These are phyloP conservation scores for Phytophthora kernoviae DNA, from an alignment of 352 stramenopile species.

Conservation along the genomic window DNA sequence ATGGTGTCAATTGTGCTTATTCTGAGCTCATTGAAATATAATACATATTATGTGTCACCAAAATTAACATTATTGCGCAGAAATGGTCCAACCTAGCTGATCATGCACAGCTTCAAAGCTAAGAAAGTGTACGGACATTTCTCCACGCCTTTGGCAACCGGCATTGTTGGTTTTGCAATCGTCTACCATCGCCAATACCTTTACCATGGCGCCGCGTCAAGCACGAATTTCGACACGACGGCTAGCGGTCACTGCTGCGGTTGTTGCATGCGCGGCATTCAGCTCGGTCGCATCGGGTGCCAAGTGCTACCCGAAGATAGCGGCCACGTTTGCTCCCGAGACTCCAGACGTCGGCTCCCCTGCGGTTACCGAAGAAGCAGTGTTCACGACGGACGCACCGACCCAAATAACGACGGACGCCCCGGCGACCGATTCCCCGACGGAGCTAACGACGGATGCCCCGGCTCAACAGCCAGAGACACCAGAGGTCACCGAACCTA, in stretches of 20 bases:
- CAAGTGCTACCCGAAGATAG: slow-evolving; percentile 20
- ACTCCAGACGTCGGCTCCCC: slow-evolving; percentile 11
- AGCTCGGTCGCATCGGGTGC: slow-evolving; percentile 11
- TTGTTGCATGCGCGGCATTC: slow-evolving; percentile 12
- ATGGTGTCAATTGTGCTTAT: too few relatives aligned
- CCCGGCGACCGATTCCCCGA: slow-evolving; percentile 6
- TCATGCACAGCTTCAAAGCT: not conserved
- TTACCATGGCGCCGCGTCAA: slow-evolving; percentile 16
- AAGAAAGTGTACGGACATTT: not conserved
- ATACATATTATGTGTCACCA: not conserved
- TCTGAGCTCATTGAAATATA: too few relatives aligned
- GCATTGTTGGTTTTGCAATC: not conserved
- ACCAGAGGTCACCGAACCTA: slow-evolving; percentile 11
- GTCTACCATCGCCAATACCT: slow-evolving; percentile 10
- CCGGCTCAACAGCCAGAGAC: slow-evolving; percentile 9
- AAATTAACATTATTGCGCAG: not conserved
- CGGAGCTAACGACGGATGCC: too few relatives aligned
- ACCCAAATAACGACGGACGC: slow-evolving; percentile 19
- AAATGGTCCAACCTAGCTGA: not conserved
- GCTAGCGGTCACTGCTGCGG: slow-evolving; percentile 8
- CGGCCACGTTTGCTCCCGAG: not conserved
- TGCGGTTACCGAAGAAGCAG: slow-evolving; percentile 7
- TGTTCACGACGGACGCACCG: slow-evolving; percentile 14
- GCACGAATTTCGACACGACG: slow-evolving; percentile 13
- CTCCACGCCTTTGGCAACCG: not conserved